Conservation (phyloP, 2,329 filamentous ascomycete genomes). For the Albophoma yamanashiensis region DNA sequence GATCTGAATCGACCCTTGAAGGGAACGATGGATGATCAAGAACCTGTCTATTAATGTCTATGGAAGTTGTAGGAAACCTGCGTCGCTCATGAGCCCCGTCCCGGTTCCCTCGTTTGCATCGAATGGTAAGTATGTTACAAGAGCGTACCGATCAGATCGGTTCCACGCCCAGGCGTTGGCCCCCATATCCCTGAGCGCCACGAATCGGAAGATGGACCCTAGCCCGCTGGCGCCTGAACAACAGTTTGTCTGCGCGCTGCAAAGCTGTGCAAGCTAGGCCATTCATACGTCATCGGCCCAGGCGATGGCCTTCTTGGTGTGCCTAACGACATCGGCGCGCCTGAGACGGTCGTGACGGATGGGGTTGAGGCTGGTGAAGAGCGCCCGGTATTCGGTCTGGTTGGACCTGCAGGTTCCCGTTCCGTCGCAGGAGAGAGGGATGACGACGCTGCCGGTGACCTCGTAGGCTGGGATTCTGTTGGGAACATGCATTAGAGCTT, state of each 20-base stretch:
- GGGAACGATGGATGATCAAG: too few relatives aligned
- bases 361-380: conserved; percentile 2
- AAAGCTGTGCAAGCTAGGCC: not conserved
- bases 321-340: not conserved
- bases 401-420: not conserved
- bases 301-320: not conserved
- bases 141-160: not conserved
- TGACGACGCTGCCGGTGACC: conserved; percentile 15
- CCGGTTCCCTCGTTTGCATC: not conserved
- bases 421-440: conserved; percentile 7
- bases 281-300: conserved; percentile 1
- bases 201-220: not conserved
- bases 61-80: not conserved
- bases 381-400: not conserved
- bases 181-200: not conserved
- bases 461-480: conserved; percentile 11
- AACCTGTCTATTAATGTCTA: not conserved
- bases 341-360: not conserved
- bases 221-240: not conserved
- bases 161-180: not conserved
- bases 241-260: not conserved
- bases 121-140: not conserved
- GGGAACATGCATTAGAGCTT: not conserved
- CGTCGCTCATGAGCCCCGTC: not conserved
- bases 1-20: not conserved